Evolutionary conservation across 1,284 basidiomycete species (phyloP).

Genomic region (Apiotrichum gracile): DNA sequence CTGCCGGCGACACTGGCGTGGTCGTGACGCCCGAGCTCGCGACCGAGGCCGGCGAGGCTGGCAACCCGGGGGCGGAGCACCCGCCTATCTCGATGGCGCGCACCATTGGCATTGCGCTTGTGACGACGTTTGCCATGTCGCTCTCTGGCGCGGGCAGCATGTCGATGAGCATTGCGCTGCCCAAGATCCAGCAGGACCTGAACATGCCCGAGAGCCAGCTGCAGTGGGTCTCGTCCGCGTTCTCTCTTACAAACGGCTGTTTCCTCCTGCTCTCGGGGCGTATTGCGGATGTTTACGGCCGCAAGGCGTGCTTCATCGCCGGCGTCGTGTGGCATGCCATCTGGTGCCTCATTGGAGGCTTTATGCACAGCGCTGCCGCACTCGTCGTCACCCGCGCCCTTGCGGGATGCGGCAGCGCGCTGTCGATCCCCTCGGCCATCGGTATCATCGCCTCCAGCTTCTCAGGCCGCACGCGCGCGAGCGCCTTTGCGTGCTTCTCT

Average conservation of each 20-base stretch:
- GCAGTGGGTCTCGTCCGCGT: conserved; percentile 63
- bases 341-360: conserved; percentile 39
- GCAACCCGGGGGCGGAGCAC: not conserved
- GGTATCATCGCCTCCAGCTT: conserved; percentile 72
- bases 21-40: conserved; percentile 12
- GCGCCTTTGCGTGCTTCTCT: conserved; percentile 67
- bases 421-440: conserved; percentile 47
- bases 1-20: not conserved
- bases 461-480: conserved; percentile 58
- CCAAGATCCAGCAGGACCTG: conserved; percentile 57
- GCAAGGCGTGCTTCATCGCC: conserved; percentile 57
- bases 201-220: conserved; percentile 48
- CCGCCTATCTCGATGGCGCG: conserved; percentile 6
- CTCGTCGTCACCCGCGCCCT: conserved; percentile 36
- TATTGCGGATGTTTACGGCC: conserved; percentile 65
- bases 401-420: conserved; percentile 25
- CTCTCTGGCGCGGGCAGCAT: conserved; percentile 17
- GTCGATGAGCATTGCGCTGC: conserved; percentile 55
- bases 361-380: conserved; percentile 34
- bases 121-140: conserved; percentile 13
- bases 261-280: conserved; percentile 64
- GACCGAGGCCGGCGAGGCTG: not conserved
- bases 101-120: conserved; percentile 8
- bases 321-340: conserved; percentile 49
- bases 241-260: conserved; percentile 57